phyloP scores from a whole-genome alignment of 2,329 filamentous ascomycete genomes.

The Epichloe uncinata region DNA sequence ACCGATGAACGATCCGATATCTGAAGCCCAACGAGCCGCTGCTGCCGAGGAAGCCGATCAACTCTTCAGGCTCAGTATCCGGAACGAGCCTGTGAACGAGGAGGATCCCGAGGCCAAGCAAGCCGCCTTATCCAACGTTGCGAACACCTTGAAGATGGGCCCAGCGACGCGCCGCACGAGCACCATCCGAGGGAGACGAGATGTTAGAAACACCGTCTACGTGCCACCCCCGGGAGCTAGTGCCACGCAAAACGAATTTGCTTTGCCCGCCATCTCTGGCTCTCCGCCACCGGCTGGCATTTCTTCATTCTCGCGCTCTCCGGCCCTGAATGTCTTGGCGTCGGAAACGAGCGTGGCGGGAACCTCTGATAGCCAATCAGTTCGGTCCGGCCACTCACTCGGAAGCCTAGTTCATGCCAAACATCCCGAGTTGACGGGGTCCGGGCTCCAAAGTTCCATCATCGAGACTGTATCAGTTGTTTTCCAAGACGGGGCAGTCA shows the following conservation, averaged over 20 bases:
- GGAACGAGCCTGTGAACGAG: conserved; percentile 63
- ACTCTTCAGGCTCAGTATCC: conserved; percentile 67
- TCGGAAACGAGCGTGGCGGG: conserved; percentile 47
- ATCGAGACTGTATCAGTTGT: conserved; percentile 83
- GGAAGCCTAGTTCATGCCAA: conserved; percentile 54
- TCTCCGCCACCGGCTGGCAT: conserved; percentile 7
- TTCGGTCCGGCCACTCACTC: conserved; percentile 75
- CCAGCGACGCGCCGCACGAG: conserved; percentile 56
- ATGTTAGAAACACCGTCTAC: conserved; percentile 85
- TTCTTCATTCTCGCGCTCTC: conserved; percentile 21
- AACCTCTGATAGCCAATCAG: conserved; percentile 75
- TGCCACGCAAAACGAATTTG: neutral
- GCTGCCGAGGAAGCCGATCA: conserved; percentile 46
- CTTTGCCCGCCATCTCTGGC: conserved; percentile 2
- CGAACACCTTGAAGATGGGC: conserved; percentile 54
- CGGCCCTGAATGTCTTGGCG: conserved; percentile 40
- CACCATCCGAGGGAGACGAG: conserved; percentile 75
- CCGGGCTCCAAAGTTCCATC: conserved; percentile 76
- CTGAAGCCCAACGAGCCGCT: conserved; percentile 55
- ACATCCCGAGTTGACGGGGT: conserved; percentile 68
- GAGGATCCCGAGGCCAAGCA: conserved; percentile 62
- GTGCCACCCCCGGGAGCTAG: conserved; percentile 35
- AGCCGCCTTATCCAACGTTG: conserved; percentile 62
- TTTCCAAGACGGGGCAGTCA: conserved; percentile 62
- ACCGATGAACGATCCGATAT: conserved; percentile 49